A percentile compares a stretch with the other conserved stretches of the same genome.
These are phyloP conservation scores for Amaranthus hypochondriacus DNA, from an alignment of 148 eudicot genomes.

Conservation along the genomic window DNA sequence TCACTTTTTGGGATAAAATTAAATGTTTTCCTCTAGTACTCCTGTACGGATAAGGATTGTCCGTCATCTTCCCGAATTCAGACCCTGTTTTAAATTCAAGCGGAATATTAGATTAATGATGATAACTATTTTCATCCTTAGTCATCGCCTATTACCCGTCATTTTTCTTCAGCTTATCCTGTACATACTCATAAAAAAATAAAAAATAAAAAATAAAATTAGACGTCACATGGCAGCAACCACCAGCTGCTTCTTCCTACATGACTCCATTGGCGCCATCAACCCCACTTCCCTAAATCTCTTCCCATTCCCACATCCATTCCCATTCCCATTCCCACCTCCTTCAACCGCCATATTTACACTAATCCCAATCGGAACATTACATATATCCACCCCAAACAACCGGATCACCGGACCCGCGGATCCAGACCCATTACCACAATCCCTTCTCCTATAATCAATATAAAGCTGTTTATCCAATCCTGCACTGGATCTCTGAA, in stretches of 20 bases:
- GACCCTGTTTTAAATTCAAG: no score
- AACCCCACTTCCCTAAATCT: conserved; percentile 30
- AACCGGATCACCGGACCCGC: conserved; percentile 51
- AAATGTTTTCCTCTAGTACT: no score
- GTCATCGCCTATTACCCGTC: no score
- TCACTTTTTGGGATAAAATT: no score
- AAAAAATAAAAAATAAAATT: neutral
- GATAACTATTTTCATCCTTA: no score
- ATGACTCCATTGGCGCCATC: conserved; percentile 24
- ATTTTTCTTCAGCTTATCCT: no score
- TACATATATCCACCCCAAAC: conserved; percentile 74
- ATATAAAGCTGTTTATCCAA: conserved; percentile 64
- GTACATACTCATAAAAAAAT: neutral
- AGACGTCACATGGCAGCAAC: conserved; percentile 37
- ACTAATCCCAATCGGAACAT: neutral
- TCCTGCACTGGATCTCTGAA: conserved; percentile 47
- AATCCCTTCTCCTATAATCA: conserved; percentile 39
- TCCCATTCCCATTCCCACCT: neutral
- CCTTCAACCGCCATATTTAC: no score
- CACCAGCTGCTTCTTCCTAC: conserved; percentile 36
- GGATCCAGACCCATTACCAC: neutral
- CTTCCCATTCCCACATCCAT: conserved; percentile 22
- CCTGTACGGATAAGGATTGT: no score
- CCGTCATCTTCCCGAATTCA: no score
- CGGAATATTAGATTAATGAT: no score